Percentiles rank a stretch among this genome's conserved stretches.
These are phyloP conservation scores for Heimioporus sp. DNA, from an alignment of 768 basidiomycete genomes.

Conservation along the genomic window DNA sequence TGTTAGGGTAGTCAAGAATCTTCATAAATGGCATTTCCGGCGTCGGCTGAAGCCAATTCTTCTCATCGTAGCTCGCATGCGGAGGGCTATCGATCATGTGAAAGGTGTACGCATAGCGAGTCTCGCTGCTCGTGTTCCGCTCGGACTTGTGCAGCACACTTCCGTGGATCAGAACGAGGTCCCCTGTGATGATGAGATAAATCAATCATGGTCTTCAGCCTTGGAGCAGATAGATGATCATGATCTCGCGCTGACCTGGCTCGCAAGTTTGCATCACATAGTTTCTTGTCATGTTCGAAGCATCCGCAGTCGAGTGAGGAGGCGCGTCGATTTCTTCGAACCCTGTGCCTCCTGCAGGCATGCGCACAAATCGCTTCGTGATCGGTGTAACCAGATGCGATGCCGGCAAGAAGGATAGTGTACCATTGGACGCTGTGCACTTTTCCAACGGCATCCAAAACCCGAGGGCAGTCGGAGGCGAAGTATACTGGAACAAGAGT, in stretches of 20 bases:
- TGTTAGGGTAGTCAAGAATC: constrained; percentile 40
- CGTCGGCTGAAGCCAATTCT: constrained; percentile 96
- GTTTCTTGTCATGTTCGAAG: constrained; percentile 29
- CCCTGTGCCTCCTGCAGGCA: constrained; percentile 75
- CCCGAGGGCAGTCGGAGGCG: constrained; percentile 88
- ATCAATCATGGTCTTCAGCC: not conserved
- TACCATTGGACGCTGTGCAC: constrained; percentile 81
- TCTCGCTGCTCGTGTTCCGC: constrained; percentile 74
- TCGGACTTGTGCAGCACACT: constrained; percentile 90
- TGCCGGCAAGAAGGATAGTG: constrained; percentile 86
- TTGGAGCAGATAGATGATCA: no score
- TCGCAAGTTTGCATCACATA: constrained; percentile 72
- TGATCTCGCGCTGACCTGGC: constrained; percentile 48
- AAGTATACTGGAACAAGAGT: constrained; percentile 65
- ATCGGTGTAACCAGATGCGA: constrained; percentile 78
- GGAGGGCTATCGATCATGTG: constrained; percentile 86
- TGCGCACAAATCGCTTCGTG: constrained; percentile 82
- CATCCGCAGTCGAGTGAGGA: constrained; percentile 1
- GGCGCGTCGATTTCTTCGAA: constrained; percentile 63
- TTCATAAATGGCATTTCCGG: constrained; percentile 75
- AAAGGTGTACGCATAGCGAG: constrained; percentile 93
- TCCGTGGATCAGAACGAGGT: constrained; percentile 93
- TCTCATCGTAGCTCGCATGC: constrained; percentile 73
- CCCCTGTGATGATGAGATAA: constrained; percentile 51
- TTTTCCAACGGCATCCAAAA: constrained; percentile 96